Conservation (phyloP, 768 basidiomycete genomes). For the Tremella mesenterica region DNA sequence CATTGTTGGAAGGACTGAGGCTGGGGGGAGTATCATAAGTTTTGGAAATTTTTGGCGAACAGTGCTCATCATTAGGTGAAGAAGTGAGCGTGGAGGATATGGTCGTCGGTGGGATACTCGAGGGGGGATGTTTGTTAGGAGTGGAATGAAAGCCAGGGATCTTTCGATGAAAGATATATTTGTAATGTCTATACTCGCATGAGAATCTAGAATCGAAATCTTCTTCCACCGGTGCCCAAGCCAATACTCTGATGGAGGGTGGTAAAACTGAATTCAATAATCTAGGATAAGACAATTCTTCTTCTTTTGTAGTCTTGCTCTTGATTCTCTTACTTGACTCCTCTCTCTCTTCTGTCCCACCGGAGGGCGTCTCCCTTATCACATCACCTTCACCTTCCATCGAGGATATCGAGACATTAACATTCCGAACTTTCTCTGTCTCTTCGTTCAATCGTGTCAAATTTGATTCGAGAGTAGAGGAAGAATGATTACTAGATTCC, state of each 20-base stretch:
- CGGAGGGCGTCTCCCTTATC: background rate
- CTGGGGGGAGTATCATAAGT: too few relatives aligned
- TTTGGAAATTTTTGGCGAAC: too few relatives aligned
- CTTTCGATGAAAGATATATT: constrained; percentile 74
- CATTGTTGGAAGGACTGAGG: too few relatives aligned
- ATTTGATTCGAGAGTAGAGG: background rate
- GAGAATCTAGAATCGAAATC: constrained; percentile 80
- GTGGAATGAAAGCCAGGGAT: too few relatives aligned
- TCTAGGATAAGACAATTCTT: constrained; percentile 65
- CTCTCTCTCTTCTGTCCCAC: too few relatives aligned
- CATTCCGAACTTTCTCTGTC: too few relatives aligned
- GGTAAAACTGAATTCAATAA: constrained; percentile 83
- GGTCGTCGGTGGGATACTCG: too few relatives aligned
- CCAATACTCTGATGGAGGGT: constrained; percentile 75
- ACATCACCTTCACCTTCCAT: too few relatives aligned
- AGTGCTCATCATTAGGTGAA: background rate
- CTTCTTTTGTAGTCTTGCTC: constrained; percentile 11
- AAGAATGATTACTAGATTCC: background rate
- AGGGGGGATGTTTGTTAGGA: constrained; percentile 39
- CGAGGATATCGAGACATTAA: background rate
- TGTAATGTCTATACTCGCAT: constrained; percentile 85
- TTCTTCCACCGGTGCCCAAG: constrained; percentile 80
- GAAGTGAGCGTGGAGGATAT: background rate
- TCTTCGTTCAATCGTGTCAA: background rate
- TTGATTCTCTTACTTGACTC: too few relatives aligned